A percentile compares a stretch with the other conserved stretches of the same genome.
These are phyloP conservation scores for Hyphopichia burtonii DNA, from an alignment of 1,139 yeast genomes.

Conservation along the genomic window DNA sequence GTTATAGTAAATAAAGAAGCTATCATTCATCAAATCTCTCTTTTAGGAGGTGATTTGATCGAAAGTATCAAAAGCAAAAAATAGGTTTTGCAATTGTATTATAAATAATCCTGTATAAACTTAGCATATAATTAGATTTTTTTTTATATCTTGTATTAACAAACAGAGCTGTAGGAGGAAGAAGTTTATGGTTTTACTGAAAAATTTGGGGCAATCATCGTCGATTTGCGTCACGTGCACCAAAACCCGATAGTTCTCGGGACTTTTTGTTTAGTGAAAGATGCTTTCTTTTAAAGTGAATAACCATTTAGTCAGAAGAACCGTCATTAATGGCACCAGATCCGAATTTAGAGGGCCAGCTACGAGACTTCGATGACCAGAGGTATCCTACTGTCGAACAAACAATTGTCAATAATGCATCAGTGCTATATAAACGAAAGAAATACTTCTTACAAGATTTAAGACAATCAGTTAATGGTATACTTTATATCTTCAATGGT, in stretches of 20 bases:
- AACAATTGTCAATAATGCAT: conserved; percentile 33
- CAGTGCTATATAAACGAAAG: conserved; percentile 40
- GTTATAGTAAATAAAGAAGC: conserved; percentile 77
- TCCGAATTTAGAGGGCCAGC: conserved; percentile 17
- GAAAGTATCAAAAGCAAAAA: conserved; percentile 25
- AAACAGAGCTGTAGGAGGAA: too few species aligned
- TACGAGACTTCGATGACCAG: conserved; percentile 30
- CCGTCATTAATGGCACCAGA: conserved; percentile 3
- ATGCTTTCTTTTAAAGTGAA: not conserved
- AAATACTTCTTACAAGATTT: conserved; percentile 37
- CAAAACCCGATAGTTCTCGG: not conserved
- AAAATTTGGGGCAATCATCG: too few species aligned
- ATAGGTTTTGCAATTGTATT: conserved; percentile 8
- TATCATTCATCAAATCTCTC: conserved; percentile 65
- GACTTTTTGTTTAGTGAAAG: not conserved
- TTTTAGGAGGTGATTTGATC: conserved; percentile 73
- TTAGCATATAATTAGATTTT: not conserved
- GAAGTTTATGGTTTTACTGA: too few species aligned
- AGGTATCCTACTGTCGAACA: conserved; percentile 38
- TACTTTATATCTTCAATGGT: conserved; percentile 31
- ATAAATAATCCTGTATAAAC: not conserved
- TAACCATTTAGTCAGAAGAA: too few species aligned
- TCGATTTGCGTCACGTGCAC: not conserved
- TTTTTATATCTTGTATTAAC: not conserved
- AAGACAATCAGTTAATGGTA: conserved; percentile 24